A percentile compares a stretch with the other conserved stretches of the same genome.
Conservation (phyloP, 2,329 filamentous ascomycete genomes). For the Teratosphaeria zuluensis region DNA sequence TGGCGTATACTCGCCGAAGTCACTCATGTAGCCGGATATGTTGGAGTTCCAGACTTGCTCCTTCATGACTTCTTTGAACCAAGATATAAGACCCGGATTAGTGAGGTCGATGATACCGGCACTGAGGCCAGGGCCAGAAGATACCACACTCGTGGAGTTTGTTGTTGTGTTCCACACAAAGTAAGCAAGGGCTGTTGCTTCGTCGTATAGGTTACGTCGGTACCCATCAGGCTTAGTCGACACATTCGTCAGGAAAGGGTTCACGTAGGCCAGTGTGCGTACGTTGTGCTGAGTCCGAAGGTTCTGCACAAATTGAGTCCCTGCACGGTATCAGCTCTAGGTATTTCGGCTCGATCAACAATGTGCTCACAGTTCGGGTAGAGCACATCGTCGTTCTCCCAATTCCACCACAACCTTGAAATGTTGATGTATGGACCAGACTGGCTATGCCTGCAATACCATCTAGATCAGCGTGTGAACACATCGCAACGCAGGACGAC, state of each 20-base stretch:
- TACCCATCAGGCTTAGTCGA: conserved; percentile 26
- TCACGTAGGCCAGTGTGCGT: conserved; percentile 26
- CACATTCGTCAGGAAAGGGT: conserved; percentile 28
- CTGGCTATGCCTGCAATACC: conserved; percentile 16
- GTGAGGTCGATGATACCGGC: conserved; percentile 30
- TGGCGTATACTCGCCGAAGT: conserved; percentile 29
- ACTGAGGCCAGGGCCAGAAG: conserved; percentile 28
- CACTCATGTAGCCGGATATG: conserved; percentile 28
- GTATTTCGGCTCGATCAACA: not conserved
- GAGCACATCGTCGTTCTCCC: conserved; percentile 26
- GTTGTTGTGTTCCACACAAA: conserved; percentile 28
- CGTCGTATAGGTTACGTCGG: conserved; percentile 23
- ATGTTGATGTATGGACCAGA: conserved; percentile 26
- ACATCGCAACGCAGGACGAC: not conserved
- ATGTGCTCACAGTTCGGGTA: conserved; percentile 25
- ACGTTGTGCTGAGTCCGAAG: conserved; percentile 25
- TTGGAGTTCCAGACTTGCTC: conserved; percentile 28
- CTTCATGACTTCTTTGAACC: conserved; percentile 26
- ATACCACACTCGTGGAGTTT: conserved; percentile 25
- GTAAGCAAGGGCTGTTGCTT: conserved; percentile 22
- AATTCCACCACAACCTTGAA: conserved; percentile 32
- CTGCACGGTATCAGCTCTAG: not conserved
- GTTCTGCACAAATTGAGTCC: conserved; percentile 24
- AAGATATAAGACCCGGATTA: conserved; percentile 22
- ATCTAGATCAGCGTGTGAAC: not conserved